Evolutionary conservation across 805 yeast genomes (phyloP).

Genomic region (Pichia ethanolica): DNA sequence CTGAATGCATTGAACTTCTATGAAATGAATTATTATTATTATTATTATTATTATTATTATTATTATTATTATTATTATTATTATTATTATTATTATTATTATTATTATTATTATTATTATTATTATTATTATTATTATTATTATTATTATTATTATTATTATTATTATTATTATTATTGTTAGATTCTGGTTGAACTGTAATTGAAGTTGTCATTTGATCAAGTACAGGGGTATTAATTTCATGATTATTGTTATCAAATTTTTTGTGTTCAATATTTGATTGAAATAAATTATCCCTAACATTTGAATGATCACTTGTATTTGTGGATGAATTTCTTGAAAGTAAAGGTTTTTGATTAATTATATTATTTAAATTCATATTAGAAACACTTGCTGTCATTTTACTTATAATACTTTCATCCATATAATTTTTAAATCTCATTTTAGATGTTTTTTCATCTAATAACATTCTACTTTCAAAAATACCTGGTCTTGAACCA

Average conservation of each 20-base stretch:
- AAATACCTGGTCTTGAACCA: slow-evolving; percentile 55
- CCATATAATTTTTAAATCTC: slow-evolving; percentile 35
- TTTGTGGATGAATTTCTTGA: not conserved
- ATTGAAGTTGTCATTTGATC: slow-evolving; percentile 8
- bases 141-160: no score
- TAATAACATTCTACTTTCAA: slow-evolving; percentile 47
- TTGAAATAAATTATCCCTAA: not conserved
- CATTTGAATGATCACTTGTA: not conserved
- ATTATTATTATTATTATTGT: no score
- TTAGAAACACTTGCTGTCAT: slow-evolving; percentile 32
- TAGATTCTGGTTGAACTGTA: not conserved
- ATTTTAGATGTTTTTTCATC: slow-evolving; percentile 42
- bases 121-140: not conserved
- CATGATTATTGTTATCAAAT: not conserved
- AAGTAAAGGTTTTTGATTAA: slow-evolving; percentile 7
- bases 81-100: no score
- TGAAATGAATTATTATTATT: not conserved
- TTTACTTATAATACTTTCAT: slow-evolving; percentile 28
- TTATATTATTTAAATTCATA: slow-evolving; percentile 25
- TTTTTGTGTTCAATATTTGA: not conserved
- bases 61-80: no score
- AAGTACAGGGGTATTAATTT: slow-evolving; percentile 3
- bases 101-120: no score
- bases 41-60: no score
- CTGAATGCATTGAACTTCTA: not conserved